Evolutionary conservation across 2,329 filamentous ascomycete species (phyloP).

Genomic region (Scedosporium boydii): DNA sequence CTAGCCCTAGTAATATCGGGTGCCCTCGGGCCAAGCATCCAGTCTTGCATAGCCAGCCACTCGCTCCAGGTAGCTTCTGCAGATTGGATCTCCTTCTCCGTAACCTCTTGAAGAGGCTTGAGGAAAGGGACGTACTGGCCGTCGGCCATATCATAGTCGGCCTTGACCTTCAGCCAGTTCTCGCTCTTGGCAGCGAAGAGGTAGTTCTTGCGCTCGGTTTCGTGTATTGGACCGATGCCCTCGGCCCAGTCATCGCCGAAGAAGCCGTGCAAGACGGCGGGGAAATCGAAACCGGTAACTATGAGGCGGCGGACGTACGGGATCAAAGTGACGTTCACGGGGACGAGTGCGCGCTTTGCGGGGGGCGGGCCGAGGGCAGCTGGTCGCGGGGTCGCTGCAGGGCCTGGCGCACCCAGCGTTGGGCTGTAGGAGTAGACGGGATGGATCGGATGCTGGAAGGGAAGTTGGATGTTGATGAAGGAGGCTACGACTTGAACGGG

Average conservation of each 20-base stretch:
- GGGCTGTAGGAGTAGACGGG: slow-evolving; percentile 29
- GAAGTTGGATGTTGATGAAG: slow-evolving; percentile 84
- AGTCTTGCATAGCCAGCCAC: slow-evolving; percentile 95
- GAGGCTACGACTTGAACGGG: slow-evolving; percentile 81
- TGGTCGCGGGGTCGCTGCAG: slow-evolving; percentile 9
- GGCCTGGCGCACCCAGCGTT: slow-evolving; percentile 14
- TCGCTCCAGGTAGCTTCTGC: slow-evolving; percentile 86
- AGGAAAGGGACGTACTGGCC: slow-evolving; percentile 83
- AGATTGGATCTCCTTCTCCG: slow-evolving; percentile 68
- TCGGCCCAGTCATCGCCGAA: slow-evolving; percentile 88
- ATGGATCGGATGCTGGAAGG: slow-evolving; percentile 59
- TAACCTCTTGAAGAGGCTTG: slow-evolving; percentile 66
- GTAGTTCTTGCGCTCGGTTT: slow-evolving; percentile 87
- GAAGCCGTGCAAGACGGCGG: slow-evolving; percentile 82
- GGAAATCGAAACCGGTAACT: slow-evolving; percentile 82
- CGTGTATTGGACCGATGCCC: slow-evolving; percentile 74
- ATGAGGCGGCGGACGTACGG: slow-evolving; percentile 87
- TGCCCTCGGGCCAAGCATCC: slow-evolving; percentile 86
- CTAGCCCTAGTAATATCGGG: slow-evolving; percentile 25
- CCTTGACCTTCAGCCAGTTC: slow-evolving; percentile 81
- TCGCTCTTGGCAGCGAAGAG: slow-evolving; percentile 91
- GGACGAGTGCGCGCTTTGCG: slow-evolving; percentile 13
- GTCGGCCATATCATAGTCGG: slow-evolving; percentile 77
- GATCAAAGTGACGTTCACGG: slow-evolving; percentile 54
- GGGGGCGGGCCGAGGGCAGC: not conserved